A percentile compares a stretch with the other conserved stretches of the same genome.
Conservation (phyloP, 2,329 filamentous ascomycete genomes). For the Colletotrichum navitas region DNA sequence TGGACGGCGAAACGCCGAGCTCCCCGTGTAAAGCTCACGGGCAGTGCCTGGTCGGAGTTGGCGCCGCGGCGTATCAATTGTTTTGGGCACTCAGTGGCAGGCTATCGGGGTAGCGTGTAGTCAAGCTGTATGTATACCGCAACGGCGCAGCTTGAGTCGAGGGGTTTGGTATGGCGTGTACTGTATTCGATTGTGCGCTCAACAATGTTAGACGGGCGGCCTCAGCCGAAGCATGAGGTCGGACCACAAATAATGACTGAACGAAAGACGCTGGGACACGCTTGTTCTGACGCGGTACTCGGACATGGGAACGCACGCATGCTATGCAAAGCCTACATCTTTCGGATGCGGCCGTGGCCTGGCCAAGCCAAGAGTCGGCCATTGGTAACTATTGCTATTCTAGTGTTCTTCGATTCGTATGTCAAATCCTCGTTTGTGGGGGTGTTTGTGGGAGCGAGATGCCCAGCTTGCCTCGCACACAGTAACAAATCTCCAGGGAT, state of each 20-base stretch:
- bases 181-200: background rate
- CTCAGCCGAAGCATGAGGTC: background rate
- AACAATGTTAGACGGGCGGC: background rate
- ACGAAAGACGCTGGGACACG: conserved; percentile 15
- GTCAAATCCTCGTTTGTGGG: conserved; percentile 36
- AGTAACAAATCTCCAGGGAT: conserved; percentile 23
- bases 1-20: conserved; percentile 78
- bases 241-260: conserved; percentile 28
- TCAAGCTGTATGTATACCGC: conserved; percentile 41
- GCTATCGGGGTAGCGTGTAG: conserved; percentile 19
- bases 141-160: conserved; percentile 39
- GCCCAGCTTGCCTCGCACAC: conserved; percentile 40
- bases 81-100: conserved; percentile 32
- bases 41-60: background rate
- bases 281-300: background rate
- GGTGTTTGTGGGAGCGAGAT: conserved; percentile 36
- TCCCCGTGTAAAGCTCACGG: conserved; percentile 73
- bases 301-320: background rate
- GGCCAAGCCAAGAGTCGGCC: conserved; percentile 39
- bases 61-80: conserved; percentile 3
- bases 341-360: conserved; percentile 24
- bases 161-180: conserved; percentile 19
- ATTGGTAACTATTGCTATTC: conserved; percentile 41
- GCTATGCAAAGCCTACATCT: conserved; percentile 11
- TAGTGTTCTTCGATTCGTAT: conserved; percentile 43